phyloP scores from a whole-genome alignment of 129 eudicot genomes.

The Tagetes erecta region DNA sequence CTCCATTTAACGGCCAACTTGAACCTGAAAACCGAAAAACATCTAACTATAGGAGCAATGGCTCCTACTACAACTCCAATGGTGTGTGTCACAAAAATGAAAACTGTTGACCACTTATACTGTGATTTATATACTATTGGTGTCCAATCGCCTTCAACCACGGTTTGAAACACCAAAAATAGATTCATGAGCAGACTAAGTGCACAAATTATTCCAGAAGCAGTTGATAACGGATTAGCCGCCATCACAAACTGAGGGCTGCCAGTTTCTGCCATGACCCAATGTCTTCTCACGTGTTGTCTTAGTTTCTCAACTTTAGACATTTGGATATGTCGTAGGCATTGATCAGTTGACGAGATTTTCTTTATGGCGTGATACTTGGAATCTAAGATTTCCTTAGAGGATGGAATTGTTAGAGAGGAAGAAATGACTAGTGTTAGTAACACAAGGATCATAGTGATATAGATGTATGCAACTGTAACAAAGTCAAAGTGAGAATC shows the following conservation, averaged over 20 bases:
- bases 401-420: conserved; percentile 31
- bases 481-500: background rate
- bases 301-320: conserved; percentile 6
- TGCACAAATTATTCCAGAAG: conserved; percentile 21
- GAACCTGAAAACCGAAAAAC: conserved; percentile 14
- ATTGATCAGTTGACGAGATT: background rate
- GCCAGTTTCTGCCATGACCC: conserved; percentile 29
- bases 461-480: background rate
- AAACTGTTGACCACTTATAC: conserved; percentile 2
- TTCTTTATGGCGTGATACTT: conserved; percentile 24
- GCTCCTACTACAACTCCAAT: conserved; percentile 16
- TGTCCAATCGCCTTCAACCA: background rate
- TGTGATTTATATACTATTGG: background rate
- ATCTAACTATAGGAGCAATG: conserved; percentile 22
- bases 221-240: conserved; percentile 9
- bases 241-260: conserved; percentile 33
- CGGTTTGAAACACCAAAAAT: background rate
- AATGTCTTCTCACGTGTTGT: conserved; percentile 7
- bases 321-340: background rate
- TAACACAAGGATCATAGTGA: conserved; percentile 5
- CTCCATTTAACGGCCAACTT: background rate
- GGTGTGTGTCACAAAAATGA: conserved; percentile 3
- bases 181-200: background rate
- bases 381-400: conserved; percentile 26
- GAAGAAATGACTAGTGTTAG: conserved; percentile 13